Evolutionary conservation across 805 yeast species (phyloP).

Genomic region (Candida tammaniensis): DNA sequence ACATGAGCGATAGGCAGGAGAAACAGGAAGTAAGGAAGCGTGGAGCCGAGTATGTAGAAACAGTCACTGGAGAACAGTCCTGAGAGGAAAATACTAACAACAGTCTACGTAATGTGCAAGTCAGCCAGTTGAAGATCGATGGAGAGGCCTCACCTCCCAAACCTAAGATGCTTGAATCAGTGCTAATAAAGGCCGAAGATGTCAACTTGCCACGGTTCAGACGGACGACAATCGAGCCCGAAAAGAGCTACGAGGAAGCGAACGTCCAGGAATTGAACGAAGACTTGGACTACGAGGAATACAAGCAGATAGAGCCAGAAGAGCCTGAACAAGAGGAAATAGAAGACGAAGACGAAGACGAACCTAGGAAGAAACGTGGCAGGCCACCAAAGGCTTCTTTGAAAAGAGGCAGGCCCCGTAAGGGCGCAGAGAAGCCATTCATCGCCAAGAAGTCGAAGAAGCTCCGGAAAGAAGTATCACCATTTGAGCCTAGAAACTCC

Average conservation of each 20-base stretch:
- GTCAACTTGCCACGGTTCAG: slow-evolving; percentile 11
- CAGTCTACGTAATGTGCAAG: slow-evolving; percentile 12
- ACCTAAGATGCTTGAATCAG: slow-evolving; percentile 22
- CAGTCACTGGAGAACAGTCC: too few species aligned
- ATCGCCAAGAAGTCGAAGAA: too few species aligned
- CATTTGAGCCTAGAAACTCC: too few species aligned
- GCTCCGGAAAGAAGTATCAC: too few species aligned
- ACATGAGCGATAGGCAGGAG: slow-evolving; percentile 14
- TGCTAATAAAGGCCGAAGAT: slow-evolving; percentile 20
- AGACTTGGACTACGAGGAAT: background rate
- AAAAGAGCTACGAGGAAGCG: background rate
- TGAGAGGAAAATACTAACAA: slow-evolving; percentile 3
- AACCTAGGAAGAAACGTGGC: slow-evolving; percentile 1
- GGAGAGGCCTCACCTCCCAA: slow-evolving; percentile 6
- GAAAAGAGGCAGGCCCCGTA: slow-evolving; percentile 14
- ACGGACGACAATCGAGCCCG: slow-evolving; percentile 5
- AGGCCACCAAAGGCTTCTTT: slow-evolving; percentile 1
- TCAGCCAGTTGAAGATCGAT: slow-evolving; percentile 9
- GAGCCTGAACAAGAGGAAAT: background rate
- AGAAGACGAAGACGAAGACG: slow-evolving; percentile 2
- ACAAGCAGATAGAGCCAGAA: background rate
- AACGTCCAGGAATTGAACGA: too few species aligned
- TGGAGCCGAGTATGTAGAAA: slow-evolving; percentile 41
- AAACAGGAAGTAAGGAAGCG: slow-evolving; percentile 32
- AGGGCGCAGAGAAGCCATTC: slow-evolving; percentile 7